Evolutionary conservation across 345 rosid genomes (phyloP).

Genomic region (Ceriops tagal): DNA sequence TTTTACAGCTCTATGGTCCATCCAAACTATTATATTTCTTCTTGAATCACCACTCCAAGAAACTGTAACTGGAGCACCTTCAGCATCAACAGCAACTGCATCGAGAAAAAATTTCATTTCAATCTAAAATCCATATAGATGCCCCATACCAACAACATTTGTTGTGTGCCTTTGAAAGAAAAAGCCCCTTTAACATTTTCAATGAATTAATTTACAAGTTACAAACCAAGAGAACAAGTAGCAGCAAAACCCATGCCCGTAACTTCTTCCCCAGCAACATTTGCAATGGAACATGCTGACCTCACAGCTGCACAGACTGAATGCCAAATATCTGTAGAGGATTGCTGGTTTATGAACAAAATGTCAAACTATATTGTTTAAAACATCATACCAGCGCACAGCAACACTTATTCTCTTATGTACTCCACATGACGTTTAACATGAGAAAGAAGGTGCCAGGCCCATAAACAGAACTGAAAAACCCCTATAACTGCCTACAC

Average conservation of each 20-base stretch:
- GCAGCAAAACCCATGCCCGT: slow-evolving; percentile 83
- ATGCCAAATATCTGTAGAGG: slow-evolving; percentile 98
- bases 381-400: no score
- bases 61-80: slow-evolving; percentile 92
- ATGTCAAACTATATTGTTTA: background rate
- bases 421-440: no score
- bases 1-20: slow-evolving; percentile 96
- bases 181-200: background rate
- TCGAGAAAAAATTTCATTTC: slow-evolving; percentile 8
- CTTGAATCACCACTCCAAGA: slow-evolving; percentile 98
- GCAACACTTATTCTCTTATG: no score
- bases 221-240: slow-evolving; percentile 93
- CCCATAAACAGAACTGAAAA: background rate
- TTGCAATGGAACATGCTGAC: slow-evolving; percentile 69
- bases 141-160: background rate
- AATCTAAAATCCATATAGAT: background rate
- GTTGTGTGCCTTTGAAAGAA: no score
- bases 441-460: background rate
- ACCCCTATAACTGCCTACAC: background rate
- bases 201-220: background rate
- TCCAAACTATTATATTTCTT: slow-evolving; percentile 89
- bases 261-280: slow-evolving; percentile 65
- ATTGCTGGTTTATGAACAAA: slow-evolving; percentile 56
- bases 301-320: slow-evolving; percentile 86
- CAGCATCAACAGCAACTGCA: slow-evolving; percentile 94